These are phyloP conservation scores for Hortiboletus flavorubellus DNA, from an alignment of 768 basidiomycete species.

Conservation along the genomic window DNA sequence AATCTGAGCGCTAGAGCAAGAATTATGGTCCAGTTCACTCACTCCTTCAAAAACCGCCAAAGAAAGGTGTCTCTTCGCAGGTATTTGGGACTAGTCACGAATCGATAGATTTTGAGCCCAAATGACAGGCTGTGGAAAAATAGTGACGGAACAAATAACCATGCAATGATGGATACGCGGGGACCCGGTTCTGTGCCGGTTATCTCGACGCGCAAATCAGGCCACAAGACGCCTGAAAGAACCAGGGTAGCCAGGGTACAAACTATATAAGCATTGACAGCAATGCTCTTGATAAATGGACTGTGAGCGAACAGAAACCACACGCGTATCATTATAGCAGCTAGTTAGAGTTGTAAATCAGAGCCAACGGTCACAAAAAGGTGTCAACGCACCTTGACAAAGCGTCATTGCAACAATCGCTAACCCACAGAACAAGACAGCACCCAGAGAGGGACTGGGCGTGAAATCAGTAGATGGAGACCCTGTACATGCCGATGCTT, in stretches of 20 bases:
- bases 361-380: neutral
- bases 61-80: conserved; percentile 7
- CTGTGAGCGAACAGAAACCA: conserved; percentile 18
- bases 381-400: conserved; percentile 15
- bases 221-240: neutral
- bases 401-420: neutral
- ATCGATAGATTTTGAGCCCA: conserved; percentile 15
- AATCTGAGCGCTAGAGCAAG: neutral
- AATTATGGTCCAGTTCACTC: neutral
- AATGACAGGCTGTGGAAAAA: conserved; percentile 15
- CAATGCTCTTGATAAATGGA: neutral
- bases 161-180: neutral
- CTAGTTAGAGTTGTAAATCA: neutral
- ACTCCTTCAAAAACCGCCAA: conserved; percentile 20
- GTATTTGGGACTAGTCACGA: neutral
- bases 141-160: conserved; percentile 15
- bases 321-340: conserved; percentile 15
- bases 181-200: accelerated
- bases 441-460: neutral
- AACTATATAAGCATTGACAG: neutral
- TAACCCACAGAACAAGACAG: neutral
- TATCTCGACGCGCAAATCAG: neutral
- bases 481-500: neutral
- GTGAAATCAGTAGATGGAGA: neutral
- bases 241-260: neutral